phyloP scores from a whole-genome alignment of 345 rosid genomes.

The Linum tenue region DNA sequence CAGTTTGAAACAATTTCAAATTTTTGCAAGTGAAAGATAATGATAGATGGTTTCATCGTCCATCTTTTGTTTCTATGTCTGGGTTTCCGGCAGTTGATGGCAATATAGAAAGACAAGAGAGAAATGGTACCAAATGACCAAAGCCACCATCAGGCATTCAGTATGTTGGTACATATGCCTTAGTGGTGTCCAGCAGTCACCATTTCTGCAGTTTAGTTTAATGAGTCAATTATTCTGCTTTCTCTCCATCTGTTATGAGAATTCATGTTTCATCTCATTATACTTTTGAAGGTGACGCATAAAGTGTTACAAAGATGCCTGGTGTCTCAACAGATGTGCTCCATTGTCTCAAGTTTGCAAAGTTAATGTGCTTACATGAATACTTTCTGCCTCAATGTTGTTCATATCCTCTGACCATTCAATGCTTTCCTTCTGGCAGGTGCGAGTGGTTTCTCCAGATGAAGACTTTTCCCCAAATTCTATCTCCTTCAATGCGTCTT shows the following conservation, averaged over 20 bases:
- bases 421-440: slow-evolving; percentile 34
- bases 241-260: too few species aligned
- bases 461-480: slow-evolving; percentile 94
- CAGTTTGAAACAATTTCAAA: not conserved
- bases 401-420: not conserved
- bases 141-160: too few species aligned
- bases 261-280: not conserved
- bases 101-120: too few species aligned
- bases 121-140: too few species aligned
- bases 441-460: slow-evolving; percentile 94
- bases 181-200: too few species aligned
- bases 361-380: not conserved
- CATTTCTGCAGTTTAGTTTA: too few species aligned
- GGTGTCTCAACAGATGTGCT: not conserved
- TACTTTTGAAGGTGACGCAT: not conserved
- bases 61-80: not conserved
- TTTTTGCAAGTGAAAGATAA: not conserved
- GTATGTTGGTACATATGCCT: too few species aligned
- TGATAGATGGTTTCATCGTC: slow-evolving; percentile 4
- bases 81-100: too few species aligned
- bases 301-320: not conserved
- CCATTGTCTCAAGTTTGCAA: not conserved
- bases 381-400: not conserved
- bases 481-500: slow-evolving; percentile 88
- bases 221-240: too few species aligned